Conservation (phyloP, 1,139 yeast species). For the Candida glucosophila region DNA sequence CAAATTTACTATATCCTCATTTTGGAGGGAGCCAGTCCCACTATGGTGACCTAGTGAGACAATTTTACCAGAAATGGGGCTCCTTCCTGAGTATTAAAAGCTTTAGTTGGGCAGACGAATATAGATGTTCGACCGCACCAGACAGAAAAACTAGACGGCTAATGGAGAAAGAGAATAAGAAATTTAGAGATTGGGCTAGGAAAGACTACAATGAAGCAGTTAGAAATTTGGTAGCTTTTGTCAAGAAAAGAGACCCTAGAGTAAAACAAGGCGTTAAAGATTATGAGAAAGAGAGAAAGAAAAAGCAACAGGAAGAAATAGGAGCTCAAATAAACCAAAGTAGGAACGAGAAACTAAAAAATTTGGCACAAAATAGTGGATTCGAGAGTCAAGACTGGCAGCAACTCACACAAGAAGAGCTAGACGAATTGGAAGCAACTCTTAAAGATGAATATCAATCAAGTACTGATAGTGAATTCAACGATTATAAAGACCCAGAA, state of each 20-base stretch:
- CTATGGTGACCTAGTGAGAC: constrained; percentile 52
- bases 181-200: constrained; percentile 66
- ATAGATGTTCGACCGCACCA: constrained; percentile 72
- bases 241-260: constrained; percentile 75
- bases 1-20: constrained; percentile 48
- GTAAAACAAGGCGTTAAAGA: constrained; percentile 52
- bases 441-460: constrained; percentile 36
- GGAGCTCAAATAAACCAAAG: constrained; percentile 50
- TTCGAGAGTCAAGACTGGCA: constrained; percentile 84
- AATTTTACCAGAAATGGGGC: constrained; percentile 71
- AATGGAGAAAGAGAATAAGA: constrained; percentile 86
- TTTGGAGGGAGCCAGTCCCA: constrained; percentile 63
- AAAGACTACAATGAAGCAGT: constrained; percentile 83
- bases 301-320: constrained; percentile 40
- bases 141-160: constrained; percentile 83
- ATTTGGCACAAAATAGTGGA: constrained; percentile 17
- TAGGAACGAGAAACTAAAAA: constrained; percentile 31
- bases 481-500: constrained; percentile 32
- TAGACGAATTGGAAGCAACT: constrained; percentile 54
- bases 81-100: constrained; percentile 65
- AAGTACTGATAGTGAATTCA: constrained; percentile 27
- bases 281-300: constrained; percentile 44
- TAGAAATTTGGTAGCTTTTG: constrained; percentile 57
- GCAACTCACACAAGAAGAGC: constrained; percentile 49
- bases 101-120: constrained; percentile 85